phyloP scores from a whole-genome alignment of 2,329 filamentous ascomycete species.

The Neofusicoccum kwambonambiense region DNA sequence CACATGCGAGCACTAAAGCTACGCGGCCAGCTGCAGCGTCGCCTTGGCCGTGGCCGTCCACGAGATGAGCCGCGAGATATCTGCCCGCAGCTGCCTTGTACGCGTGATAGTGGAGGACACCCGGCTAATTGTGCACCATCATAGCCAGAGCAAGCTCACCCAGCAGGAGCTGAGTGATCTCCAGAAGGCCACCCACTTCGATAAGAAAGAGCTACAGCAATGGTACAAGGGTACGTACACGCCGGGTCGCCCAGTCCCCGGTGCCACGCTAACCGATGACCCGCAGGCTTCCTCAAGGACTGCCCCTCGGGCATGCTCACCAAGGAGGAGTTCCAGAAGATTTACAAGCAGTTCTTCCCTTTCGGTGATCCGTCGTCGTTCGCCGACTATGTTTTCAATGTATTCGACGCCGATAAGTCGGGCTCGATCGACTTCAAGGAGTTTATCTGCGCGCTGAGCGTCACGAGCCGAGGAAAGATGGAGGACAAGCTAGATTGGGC shows the following conservation, averaged over 20 bases:
- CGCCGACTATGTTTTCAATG: constrained; percentile 98
- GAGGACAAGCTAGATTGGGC: constrained; percentile 99
- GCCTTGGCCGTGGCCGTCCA: constrained; percentile 30
- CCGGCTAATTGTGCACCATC: constrained; percentile 34
- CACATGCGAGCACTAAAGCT: constrained; percentile 29
- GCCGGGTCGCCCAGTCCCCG: neutral
- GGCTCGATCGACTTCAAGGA: constrained; percentile 99
- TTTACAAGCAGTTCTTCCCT: constrained; percentile 99
- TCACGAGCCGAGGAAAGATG: constrained; percentile 97
- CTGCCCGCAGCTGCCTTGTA: constrained; percentile 24
- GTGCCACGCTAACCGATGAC: constrained; percentile 24
- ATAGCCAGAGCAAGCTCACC: constrained; percentile 95
- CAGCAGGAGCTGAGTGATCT: constrained; percentile 93
- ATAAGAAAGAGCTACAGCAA: constrained; percentile 99
- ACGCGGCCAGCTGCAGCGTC: constrained; percentile 26
- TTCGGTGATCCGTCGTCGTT: constrained; percentile 97
- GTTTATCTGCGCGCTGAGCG: constrained; percentile 96
- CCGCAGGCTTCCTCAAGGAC: constrained; percentile 90
- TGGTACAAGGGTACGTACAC: constrained; percentile 89
- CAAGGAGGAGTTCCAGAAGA: constrained; percentile 99
- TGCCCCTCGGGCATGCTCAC: constrained; percentile 95
- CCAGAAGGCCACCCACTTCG: constrained; percentile 95
- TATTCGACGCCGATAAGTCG: constrained; percentile 96
- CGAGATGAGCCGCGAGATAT: constrained; percentile 27
- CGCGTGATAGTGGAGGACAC: constrained; percentile 28